Conservation (phyloP, 345 rosid species). For the Melastoma malabathricum region DNA sequence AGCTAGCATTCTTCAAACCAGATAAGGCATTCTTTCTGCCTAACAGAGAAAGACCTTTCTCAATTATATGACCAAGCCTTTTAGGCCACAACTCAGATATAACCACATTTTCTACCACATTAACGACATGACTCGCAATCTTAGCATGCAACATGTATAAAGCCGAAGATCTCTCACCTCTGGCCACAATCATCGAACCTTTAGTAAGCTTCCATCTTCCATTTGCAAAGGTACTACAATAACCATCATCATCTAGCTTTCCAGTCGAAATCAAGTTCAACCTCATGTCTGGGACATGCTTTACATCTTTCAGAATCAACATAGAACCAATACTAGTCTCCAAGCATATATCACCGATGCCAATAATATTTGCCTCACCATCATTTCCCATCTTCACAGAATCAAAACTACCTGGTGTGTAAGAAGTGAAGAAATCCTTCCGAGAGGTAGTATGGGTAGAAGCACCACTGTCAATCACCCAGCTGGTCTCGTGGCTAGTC, state of each 20-base stretch:
- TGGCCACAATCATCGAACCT: no score
- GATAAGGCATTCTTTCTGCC: no score
- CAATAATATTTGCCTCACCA: not conserved
- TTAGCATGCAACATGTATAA: not conserved
- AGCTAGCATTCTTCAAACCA: not conserved
- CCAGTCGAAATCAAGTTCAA: slow-evolving; percentile 2
- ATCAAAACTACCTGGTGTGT: not conserved
- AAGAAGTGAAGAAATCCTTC: no score
- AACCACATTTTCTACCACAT: not conserved
- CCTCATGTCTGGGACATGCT: not conserved
- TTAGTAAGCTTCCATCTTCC: no score
- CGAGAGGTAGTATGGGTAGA: no score
- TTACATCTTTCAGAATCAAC: slow-evolving; percentile 1
- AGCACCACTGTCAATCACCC: no score
- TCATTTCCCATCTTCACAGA: not conserved
- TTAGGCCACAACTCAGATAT: no score
- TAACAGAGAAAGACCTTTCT: not conserved
- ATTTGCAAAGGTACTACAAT: no score
- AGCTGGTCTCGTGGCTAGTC: no score
- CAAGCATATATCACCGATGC: not conserved
- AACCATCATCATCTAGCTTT: not conserved
- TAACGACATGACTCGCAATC: not conserved
- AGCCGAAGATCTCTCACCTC: not conserved
- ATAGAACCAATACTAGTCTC: not conserved
- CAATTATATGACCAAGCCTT: no score